Percentiles rank a stretch among this genome's conserved stretches.
phyloP scores from a whole-genome alignment of 2,329 filamentous ascomycete species.

The Stylonectria norvegica region DNA sequence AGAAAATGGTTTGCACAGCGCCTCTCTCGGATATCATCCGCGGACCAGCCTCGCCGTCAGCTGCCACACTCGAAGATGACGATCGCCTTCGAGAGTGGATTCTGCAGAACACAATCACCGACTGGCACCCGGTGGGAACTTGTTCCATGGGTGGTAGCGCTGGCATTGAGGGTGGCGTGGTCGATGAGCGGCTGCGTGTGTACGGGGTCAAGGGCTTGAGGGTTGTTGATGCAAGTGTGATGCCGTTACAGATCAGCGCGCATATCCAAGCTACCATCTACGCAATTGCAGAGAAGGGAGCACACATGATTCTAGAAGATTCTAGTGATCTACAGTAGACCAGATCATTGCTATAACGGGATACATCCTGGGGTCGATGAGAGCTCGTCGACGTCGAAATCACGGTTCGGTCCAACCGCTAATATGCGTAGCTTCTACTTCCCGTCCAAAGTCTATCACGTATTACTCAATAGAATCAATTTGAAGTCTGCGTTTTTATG shows the following conservation, averaged over 20 bases:
- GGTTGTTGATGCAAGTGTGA: conserved; percentile 30
- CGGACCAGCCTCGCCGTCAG: conserved; percentile 23
- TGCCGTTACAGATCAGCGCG: conserved; percentile 28
- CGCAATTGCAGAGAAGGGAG: conserved; percentile 34
- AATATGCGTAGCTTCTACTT: too few relatives aligned
- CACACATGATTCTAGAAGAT: conserved; percentile 25
- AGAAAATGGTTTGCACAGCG: conserved; percentile 36
- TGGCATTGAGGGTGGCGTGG: conserved; percentile 31
- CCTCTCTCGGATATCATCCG: conserved; percentile 39
- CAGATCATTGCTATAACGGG: too few relatives aligned
- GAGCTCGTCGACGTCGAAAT: too few relatives aligned
- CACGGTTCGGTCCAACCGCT: too few relatives aligned
- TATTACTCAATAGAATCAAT: too few relatives aligned
- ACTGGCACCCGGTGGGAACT: conserved; percentile 40
- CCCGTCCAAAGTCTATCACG: too few relatives aligned
- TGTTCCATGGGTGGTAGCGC: conserved; percentile 32
- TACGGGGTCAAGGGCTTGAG: conserved; percentile 29
- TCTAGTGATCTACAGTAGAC: background rate
- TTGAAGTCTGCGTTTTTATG: too few relatives aligned
- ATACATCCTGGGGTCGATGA: too few relatives aligned
- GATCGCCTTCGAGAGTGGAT: conserved; percentile 26
- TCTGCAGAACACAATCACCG: conserved; percentile 27
- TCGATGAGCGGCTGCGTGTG: conserved; percentile 28
- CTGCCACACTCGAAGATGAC: conserved; percentile 13
- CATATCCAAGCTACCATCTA: conserved; percentile 36